phyloP scores from a whole-genome alignment of 2,329 filamentous ascomycete species.

The Pseudogymnoascus sp. region DNA sequence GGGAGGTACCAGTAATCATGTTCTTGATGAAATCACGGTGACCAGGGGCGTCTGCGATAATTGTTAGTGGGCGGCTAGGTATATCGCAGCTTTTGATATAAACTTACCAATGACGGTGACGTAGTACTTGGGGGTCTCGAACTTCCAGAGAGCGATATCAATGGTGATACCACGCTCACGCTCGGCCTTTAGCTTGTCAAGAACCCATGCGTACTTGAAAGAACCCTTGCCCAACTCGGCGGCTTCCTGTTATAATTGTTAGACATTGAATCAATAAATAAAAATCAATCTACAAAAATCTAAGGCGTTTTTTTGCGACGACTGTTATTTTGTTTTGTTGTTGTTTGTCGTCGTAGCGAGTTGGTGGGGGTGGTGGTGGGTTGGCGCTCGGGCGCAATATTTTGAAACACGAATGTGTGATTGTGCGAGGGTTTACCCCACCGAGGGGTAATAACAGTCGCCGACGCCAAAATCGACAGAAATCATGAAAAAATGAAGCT shows the following conservation, averaged over 20 bases:
- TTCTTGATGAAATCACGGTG: conserved; percentile 99
- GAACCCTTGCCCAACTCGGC: conserved; percentile 99
- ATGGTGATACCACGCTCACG: conserved; percentile 99
- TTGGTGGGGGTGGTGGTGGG: conserved; percentile 12
- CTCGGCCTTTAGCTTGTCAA: conserved; percentile 99
- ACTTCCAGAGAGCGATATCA: conserved; percentile 99
- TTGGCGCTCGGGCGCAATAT: conserved; percentile 17
- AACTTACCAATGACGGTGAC: conserved; percentile 90
- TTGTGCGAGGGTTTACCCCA: conserved; percentile 25
- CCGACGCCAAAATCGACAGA: conserved; percentile 19
- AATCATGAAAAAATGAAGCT: conserved; percentile 27
- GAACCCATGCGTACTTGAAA: conserved; percentile 99
- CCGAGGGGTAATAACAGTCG: conserved; percentile 27
- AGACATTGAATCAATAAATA: conserved; percentile 18
- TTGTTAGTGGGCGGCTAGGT: background rate
- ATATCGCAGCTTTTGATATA: background rate
- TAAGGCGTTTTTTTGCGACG: conserved; percentile 9
- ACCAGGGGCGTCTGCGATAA: conserved; percentile 75
- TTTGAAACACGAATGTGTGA: conserved; percentile 22
- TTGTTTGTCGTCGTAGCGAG: conserved; percentile 17
- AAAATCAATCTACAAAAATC: background rate
- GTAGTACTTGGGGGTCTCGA: conserved; percentile 96
- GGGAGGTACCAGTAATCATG: conserved; percentile 99
- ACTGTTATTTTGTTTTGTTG: conserved; percentile 12
- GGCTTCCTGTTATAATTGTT: conserved; percentile 63